Evolutionary conservation across 164 flowering plant genomes (phyloP), one percentile per base, ranked within the genome.

Genomic region (Protea cynaroides): DNA sequence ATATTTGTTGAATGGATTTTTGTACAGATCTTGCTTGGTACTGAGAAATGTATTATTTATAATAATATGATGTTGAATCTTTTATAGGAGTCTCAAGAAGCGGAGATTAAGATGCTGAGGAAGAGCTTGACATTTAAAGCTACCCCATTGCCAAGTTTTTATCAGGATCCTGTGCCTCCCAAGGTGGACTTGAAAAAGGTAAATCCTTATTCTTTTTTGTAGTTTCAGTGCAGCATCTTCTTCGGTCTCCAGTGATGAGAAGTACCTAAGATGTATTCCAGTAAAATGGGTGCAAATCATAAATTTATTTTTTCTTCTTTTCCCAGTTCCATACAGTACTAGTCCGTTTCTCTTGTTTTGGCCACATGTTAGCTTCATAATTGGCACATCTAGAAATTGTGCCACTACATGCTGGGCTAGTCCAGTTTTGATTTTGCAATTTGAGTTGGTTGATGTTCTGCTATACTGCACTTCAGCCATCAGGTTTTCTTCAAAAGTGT

Each of bases 121-220:
- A 93, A 90, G 78, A 89, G 78, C 67, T 71, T 93, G 72, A 81
- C 66, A n/a, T 90, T 93, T 69, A 93, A 89, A 79, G 98, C 98
- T 29, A 87, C 89, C 23, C 98, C 98, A 6, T 83, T 93, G 96
- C 98, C 98, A 43, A 90, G 78, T 74, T 93, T 93, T 72, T 93
- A 93, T 71, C 94, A 86, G 75, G 97, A 93, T 73, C 94, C 97
- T 60, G 72, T 87, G 47, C 96, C 97, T 56, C 83, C 91, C 17
- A 90, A 89, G 75, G 72, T 72, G 55, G 96, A 89, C 62, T 62
- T 90, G 49, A 93, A 89, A 82, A 93, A 90, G 97, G 98, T 86
- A 73, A 54, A 10, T 8, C 14, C 38, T 50, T 59, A n/a, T 18
- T 55, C 17, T 53, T 40, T 56, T 18, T 19, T 29, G 57, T 37